A percentile compares a stretch with the other conserved stretches of the same genome.
phyloP scores from a whole-genome alignment of 352 stramenopile species.

The Globisporangium middletonii region DNA sequence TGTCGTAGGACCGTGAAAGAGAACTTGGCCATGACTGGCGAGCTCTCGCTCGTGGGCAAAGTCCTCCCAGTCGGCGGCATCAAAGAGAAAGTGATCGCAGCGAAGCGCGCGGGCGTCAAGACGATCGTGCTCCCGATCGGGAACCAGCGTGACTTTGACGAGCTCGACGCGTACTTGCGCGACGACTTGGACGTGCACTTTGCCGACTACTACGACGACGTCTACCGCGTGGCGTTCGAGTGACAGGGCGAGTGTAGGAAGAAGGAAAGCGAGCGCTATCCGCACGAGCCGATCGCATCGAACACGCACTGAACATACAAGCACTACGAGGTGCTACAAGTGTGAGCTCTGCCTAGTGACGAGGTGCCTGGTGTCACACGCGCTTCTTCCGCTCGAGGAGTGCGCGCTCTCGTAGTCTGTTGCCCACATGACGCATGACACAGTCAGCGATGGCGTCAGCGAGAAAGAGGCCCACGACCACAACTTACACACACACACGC shows the following conservation, averaged over 20 bases:
- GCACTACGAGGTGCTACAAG: no score
- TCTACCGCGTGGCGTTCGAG: slow-evolving; percentile 93
- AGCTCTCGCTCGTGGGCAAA: slow-evolving; percentile 96
- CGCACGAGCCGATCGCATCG: no score
- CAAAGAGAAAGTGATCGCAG: slow-evolving; percentile 99
- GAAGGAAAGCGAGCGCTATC: no score
- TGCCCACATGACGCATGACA: no score
- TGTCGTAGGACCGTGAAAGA: slow-evolving; percentile 78
- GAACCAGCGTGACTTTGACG: slow-evolving; percentile 97
- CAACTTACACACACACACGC: no score
- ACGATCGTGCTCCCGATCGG: slow-evolving; percentile 92
- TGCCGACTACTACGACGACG: slow-evolving; percentile 95
- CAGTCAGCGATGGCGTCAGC: no score
- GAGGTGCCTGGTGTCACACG: no score
- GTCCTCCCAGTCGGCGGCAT: slow-evolving; percentile 98
- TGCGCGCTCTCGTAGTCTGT: no score
- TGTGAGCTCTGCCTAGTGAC: no score
- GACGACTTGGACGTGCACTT: slow-evolving; percentile 96
- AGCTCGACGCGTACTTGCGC: slow-evolving; percentile 95
- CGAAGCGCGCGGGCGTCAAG: slow-evolving; percentile 92
- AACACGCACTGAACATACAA: no score
- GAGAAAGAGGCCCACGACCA: no score
- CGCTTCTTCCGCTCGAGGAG: no score
- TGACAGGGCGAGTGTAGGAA: background rate
- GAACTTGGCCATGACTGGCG: slow-evolving; percentile 98